Evolutionary conservation across 352 stramenopile genomes (phyloP), one percentile per base, ranked within the genome.

Genomic region (Globisporangium nunn): DNA sequence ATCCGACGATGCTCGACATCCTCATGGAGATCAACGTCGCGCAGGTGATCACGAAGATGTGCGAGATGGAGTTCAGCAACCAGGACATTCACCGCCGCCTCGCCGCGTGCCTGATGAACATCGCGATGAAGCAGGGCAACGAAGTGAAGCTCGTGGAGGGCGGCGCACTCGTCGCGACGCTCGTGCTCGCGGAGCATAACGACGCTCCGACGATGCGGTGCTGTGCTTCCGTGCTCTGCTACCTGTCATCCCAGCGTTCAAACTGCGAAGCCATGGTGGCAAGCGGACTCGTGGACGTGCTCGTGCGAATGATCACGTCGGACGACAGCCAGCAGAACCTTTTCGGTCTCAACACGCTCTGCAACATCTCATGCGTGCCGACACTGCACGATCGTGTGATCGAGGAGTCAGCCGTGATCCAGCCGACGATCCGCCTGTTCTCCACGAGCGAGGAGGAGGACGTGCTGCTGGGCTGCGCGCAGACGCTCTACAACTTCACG

Each of bases 1-100:
- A 91, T 39, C 72, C 77, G 17, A 50, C 59, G 30, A 82, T 93
- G 60, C 72, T 87, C 18, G 76, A 91, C 49, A 78, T 70, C 12
- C 68, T 93, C 23, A 91, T 93, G 79, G 83, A 93, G 54, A 81
- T 91, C 59, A 87, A 91, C 63, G 74, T 96, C 17, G 72, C 78
- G 7, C 77, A 94, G 56, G 78, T 96, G 46, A 81, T 94, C 58
- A 82, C 85, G 33, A 90, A 94, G 52, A 77, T 93, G 58, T 92
- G 81, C 49, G 84, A 93, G 50, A 88, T 88, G 55, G 81, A 91
- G 54, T 92, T 90, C 65, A 87, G 72, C 48, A 88, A 84, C 58
- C 78, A 90, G 37, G 79, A 91, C 49, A 88, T 88, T 54, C 77
- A 90, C 50, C 73, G 74, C 0, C 75, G 78, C 4, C 74, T 93